Conservation (phyloP, 2,329 filamentous ascomycete genomes). For the Microascus cirrosus region DNA sequence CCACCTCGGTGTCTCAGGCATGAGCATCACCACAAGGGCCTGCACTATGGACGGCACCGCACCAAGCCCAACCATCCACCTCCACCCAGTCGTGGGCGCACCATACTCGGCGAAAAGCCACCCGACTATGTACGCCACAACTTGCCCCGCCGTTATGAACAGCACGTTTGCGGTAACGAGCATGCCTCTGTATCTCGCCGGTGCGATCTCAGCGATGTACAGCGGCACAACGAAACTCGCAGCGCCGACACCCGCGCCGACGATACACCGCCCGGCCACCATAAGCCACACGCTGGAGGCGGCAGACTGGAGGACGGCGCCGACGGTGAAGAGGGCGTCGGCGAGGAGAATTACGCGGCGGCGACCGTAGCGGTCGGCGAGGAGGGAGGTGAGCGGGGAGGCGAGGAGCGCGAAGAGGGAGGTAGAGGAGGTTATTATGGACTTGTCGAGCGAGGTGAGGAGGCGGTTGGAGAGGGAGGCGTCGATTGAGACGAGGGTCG, state of each 20-base stretch:
- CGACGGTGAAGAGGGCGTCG: slow-evolving; percentile 55
- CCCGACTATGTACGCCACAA: slow-evolving; percentile 76
- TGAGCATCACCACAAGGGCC: slow-evolving; percentile 51
- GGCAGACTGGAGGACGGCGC: slow-evolving; percentile 54
- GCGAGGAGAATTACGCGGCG: slow-evolving; percentile 52
- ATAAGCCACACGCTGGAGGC: slow-evolving; percentile 48
- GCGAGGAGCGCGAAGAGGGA: slow-evolving; percentile 53
- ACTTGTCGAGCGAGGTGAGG: slow-evolving; percentile 55
- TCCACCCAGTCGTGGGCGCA: slow-evolving; percentile 53
- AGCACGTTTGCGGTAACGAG: slow-evolving; percentile 74
- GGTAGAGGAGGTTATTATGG: slow-evolving; percentile 59
- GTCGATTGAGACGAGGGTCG: slow-evolving; percentile 54
- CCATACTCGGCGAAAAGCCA: slow-evolving; percentile 57
- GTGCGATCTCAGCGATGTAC: slow-evolving; percentile 80
- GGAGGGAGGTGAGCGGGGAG: slow-evolving; percentile 52
- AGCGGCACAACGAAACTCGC: slow-evolving; percentile 76
- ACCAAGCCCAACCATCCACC: slow-evolving; percentile 85
- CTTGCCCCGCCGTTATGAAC: slow-evolving; percentile 80
- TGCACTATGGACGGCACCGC: slow-evolving; percentile 67
- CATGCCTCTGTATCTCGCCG: slow-evolving; percentile 62
- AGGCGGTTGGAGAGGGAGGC: slow-evolving; percentile 43
- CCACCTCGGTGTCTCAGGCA: slow-evolving; percentile 88
- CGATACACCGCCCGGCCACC: slow-evolving; percentile 56
- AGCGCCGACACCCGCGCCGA: slow-evolving; percentile 63
- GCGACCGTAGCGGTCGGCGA: slow-evolving; percentile 51